A percentile compares a stretch with the other conserved stretches of the same genome.
These are phyloP conservation scores for Blumeria graminis DNA, from an alignment of 2,329 filamentous ascomycete genomes.

Conservation along the genomic window DNA sequence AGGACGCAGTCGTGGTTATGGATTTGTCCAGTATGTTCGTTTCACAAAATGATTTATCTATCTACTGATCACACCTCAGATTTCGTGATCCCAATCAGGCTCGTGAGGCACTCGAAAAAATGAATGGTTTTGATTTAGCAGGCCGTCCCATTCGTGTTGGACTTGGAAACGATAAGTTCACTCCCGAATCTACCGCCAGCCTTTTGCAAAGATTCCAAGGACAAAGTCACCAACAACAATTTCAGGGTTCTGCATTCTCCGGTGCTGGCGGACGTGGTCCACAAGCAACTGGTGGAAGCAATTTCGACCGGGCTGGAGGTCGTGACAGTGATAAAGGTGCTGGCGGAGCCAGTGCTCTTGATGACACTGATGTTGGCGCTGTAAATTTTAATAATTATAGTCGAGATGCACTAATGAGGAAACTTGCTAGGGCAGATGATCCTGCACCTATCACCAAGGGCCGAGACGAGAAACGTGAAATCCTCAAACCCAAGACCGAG, in stretches of 20 bases:
- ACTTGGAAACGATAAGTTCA: conserved; percentile 99
- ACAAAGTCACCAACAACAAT: conserved; percentile 43
- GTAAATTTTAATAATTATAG: conserved; percentile 99
- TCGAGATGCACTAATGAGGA: conserved; percentile 94
- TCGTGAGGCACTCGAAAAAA: conserved; percentile 86
- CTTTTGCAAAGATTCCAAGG: conserved; percentile 79
- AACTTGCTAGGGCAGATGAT: conserved; percentile 90
- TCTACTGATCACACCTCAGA: conserved; percentile 21
- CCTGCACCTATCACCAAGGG: conserved; percentile 32
- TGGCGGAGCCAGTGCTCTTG: conserved; percentile 75
- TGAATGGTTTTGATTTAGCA: conserved; percentile 97
- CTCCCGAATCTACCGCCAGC: conserved; percentile 83
- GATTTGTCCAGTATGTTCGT: conserved; percentile 79
- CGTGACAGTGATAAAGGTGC: conserved; percentile 73
- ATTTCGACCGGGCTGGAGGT: conserved; percentile 75
- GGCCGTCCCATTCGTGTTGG: conserved; percentile 94
- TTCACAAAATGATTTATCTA: neutral
- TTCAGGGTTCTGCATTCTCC: conserved; percentile 78
- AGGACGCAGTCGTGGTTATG: conserved; percentile 78
- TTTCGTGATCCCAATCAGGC: conserved; percentile 79
- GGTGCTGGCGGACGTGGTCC: conserved; percentile 70
- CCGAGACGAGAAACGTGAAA: conserved; percentile 37
- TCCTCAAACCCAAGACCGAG: conserved; percentile 57
- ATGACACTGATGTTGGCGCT: conserved; percentile 91
- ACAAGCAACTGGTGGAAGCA: conserved; percentile 47